A percentile compares a stretch with the other conserved stretches of the same genome.
phyloP scores from a whole-genome alignment of 164 flowering plant genomes.

The Tinospora cordifolia region DNA sequence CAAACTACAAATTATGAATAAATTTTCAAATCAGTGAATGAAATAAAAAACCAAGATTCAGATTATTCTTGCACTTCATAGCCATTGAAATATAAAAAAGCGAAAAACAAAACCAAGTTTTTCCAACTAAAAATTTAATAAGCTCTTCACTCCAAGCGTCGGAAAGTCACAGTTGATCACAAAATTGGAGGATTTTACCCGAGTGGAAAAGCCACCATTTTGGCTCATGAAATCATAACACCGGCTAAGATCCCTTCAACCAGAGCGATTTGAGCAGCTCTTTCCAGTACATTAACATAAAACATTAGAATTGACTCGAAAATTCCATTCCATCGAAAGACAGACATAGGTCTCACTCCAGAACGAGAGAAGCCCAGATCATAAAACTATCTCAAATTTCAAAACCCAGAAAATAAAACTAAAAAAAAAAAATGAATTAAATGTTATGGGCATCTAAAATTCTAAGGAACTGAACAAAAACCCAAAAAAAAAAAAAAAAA shows the following conservation, averaged over 20 bases:
- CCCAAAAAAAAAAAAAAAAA: background rate
- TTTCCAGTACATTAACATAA: too few relatives aligned
- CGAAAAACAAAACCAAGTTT: background rate
- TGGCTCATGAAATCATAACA: background rate
- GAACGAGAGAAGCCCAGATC: constrained; percentile 20
- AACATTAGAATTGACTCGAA: background rate
- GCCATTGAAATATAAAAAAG: background rate
- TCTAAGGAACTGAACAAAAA: background rate
- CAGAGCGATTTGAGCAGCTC: background rate
- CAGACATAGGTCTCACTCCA: constrained; percentile 4
- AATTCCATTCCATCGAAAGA: constrained; percentile 1
- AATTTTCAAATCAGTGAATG: background rate
- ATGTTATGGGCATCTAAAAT: constrained; percentile 10
- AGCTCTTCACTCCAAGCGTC: too few relatives aligned
- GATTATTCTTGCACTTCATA: background rate
- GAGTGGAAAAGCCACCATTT: too few relatives aligned
- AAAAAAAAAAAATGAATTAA: background rate
- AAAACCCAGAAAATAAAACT: background rate
- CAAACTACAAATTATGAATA: background rate
- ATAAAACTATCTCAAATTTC: constrained; percentile 14
- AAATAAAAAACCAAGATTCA: constrained; percentile 3
- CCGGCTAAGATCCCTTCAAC: background rate
- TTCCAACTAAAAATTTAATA: background rate
- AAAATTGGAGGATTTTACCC: too few relatives aligned
- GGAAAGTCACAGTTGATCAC: too few relatives aligned